Base-by-base conservation (phyloP, 495 filamentous ascomycete genomes). In the Oidiodendron maius region DNA sequence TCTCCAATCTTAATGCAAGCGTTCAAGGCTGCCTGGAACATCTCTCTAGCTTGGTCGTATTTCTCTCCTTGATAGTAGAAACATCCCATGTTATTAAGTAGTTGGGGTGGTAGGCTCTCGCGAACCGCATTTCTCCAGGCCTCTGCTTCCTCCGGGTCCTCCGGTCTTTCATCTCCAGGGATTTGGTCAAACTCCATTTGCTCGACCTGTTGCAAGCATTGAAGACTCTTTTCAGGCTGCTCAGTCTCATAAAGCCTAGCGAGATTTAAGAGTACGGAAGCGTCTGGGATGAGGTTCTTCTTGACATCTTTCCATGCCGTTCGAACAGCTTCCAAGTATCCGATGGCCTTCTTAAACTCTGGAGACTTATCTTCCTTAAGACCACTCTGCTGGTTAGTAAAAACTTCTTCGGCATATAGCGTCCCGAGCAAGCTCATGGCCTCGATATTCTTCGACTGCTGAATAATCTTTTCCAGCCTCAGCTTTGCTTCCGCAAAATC, bases 1-100 rank as follows among this genome's bases (percentile, higher is more conserved):
- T 86, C 81, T 15, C 81, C 75, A 36, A 84, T 81, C 50, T 82
- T 80, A 16, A 89, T 78, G 60, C 91, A 95, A n/a, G 89, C 82
- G 50, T 82, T 86, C 24, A 97, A 71, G 0, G 90, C 93, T 1
- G 83, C 77, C 62, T 98, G 86, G 63, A 96, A 97, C 61, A 91
- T 73, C 37, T 87, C 80, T 48, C 85, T 82, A n/a, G 94, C 91
- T 40, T 77, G 69, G 17, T 82, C 78, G 51, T 86, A 83, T 56
- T 87, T 89, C 56, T 94, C 94, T 0, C 77, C 71, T 56, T 94
- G 88, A 55, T 86, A 97, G 52, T 94, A 77, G 69, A 97, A 95
- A 62, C 88, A 93, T 2, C 88, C 93, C 63, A 98, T 94, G 59
- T 98, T 97, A 71, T 96, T 97, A 35, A 96, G 79, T 1, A 98